Evolutionary conservation across 352 stramenopile species (phyloP), one percentile per base, ranked within the genome.

Genomic region (Phytophthora macrochlamydospora): DNA sequence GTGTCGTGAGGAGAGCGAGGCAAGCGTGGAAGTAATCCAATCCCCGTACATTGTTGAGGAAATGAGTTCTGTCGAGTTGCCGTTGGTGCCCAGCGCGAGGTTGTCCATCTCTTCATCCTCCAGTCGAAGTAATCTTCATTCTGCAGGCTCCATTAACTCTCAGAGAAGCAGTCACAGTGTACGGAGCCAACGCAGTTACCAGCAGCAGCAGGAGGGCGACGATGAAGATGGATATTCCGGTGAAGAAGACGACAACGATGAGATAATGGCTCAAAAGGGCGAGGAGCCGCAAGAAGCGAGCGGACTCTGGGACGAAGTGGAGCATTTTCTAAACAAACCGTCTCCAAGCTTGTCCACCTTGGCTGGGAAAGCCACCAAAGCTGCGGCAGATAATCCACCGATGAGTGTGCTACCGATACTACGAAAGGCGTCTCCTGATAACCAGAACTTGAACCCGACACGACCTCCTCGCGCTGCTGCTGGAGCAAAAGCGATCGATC

Each of bases 271-370:
- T 1, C 40, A 70, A 11, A 55, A 69, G 6, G 73, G 76, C 6
- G 69, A 79, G 24, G 72, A 89, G 35, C 76, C 78, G 7, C 78
- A 89, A 53, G 79, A 89, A 43, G 58, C 61, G 11, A 85, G 60
- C 13, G 62, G 71, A 12, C 59, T 93, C 2, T 94, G 85, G 81
- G 77, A 87, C 7, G 78, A 94, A 56, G 82, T 94, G 48, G 83
- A 94, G 66, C 76, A 66, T 31, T 94, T 94, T 52, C 70, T 92
- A 33, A 94, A 79, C 65, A 83, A 85, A 32, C 85, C 83, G 8
- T 86, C 83, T 13, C 85, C 85, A 3, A 90, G 71, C 56, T 68
- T 91, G 1, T 75, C 72, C 7, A 70, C 48, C 12, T 44, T 89
- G 7, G 73, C 71, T 1, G 53, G 11, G 11, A 89, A 88, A 45